These are phyloP conservation scores for Penicillium coffeae DNA, from an alignment of 495 filamentous ascomycete species.

Conservation along the genomic window DNA sequence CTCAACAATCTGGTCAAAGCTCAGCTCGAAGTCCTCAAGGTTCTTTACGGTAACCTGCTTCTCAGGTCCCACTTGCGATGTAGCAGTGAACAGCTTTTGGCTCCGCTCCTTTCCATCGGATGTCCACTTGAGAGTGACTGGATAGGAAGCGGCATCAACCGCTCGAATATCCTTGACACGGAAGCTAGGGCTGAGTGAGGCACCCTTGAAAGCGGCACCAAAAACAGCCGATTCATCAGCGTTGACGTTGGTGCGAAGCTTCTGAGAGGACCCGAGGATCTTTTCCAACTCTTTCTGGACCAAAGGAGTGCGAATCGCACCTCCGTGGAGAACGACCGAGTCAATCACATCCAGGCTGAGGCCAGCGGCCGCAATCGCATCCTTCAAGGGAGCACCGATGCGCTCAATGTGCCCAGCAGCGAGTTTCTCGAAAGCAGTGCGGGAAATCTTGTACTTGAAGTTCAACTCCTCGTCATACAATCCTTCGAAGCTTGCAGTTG, in stretches of 20 bases:
- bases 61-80: slow-evolving; percentile 69
- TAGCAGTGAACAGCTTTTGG: slow-evolving; percentile 75
- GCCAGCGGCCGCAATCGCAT: slow-evolving; percentile 69
- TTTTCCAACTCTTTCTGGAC: slow-evolving; percentile 87
- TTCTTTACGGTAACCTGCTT: slow-evolving; percentile 90
- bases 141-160: slow-evolving; percentile 67
- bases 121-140: slow-evolving; percentile 65
- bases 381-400: slow-evolving; percentile 64
- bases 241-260: slow-evolving; percentile 91
- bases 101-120: slow-evolving; percentile 59
- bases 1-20: slow-evolving; percentile 68
- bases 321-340: slow-evolving; percentile 90
- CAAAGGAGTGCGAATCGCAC: slow-evolving; percentile 86
- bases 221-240: slow-evolving; percentile 96
- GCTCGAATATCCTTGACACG: slow-evolving; percentile 93
- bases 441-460: slow-evolving; percentile 87
- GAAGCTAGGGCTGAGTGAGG: slow-evolving; percentile 87
- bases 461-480: slow-evolving; percentile 82
- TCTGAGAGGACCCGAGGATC: slow-evolving; percentile 63
- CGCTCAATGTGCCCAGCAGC: slow-evolving; percentile 63
- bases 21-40: slow-evolving; percentile 76
- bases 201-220: slow-evolving; percentile 92
- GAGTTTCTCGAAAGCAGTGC: slow-evolving; percentile 77
- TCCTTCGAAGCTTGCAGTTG: slow-evolving; percentile 74
- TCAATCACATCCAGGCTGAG: slow-evolving; percentile 74